Conservation (phyloP, 768 basidiomycete genomes). For the Pleurotus citrinopileatus region DNA sequence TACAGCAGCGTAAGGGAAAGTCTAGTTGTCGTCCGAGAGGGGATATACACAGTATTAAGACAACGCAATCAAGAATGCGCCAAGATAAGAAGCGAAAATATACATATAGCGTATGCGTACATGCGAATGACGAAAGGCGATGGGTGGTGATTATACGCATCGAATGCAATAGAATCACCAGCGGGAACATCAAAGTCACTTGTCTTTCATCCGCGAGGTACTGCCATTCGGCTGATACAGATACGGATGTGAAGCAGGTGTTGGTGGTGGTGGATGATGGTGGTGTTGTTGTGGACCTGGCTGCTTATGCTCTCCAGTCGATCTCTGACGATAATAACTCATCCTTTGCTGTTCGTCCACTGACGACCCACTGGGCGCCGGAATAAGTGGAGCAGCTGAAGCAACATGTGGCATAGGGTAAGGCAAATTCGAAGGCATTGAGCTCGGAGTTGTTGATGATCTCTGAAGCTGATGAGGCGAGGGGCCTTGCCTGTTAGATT, state of each 20-base stretch:
- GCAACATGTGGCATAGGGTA: slow-evolving; percentile 79
- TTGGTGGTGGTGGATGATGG: slow-evolving; percentile 15
- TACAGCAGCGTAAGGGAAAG: no score
- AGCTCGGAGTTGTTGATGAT: slow-evolving; percentile 21
- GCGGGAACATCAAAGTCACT: neutral
- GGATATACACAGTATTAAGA: neutral
- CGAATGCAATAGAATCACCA: neutral
- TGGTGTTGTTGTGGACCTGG: neutral
- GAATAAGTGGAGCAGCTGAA: slow-evolving; percentile 54
- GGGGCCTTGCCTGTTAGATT: slow-evolving; percentile 15
- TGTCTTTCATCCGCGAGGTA: slow-evolving; percentile 3
- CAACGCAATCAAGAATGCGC: neutral
- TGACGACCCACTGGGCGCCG: slow-evolving; percentile 28
- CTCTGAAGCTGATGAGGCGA: slow-evolving; percentile 26
- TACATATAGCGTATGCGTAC: neutral
- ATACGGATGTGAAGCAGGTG: slow-evolving; percentile 34
- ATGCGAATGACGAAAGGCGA: no score
- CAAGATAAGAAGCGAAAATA: neutral
- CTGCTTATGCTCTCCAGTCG: slow-evolving; percentile 19
- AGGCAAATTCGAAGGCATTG: slow-evolving; percentile 32
- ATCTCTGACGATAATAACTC: slow-evolving; percentile 56
- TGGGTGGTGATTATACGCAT: no score
- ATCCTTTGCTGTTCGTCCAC: slow-evolving; percentile 40
- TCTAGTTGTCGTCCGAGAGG: neutral
- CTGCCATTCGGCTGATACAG: slow-evolving; percentile 45